phyloP scores from a whole-genome alignment of 1,284 basidiomycete species.

The Ceratobasidium sp. region DNA sequence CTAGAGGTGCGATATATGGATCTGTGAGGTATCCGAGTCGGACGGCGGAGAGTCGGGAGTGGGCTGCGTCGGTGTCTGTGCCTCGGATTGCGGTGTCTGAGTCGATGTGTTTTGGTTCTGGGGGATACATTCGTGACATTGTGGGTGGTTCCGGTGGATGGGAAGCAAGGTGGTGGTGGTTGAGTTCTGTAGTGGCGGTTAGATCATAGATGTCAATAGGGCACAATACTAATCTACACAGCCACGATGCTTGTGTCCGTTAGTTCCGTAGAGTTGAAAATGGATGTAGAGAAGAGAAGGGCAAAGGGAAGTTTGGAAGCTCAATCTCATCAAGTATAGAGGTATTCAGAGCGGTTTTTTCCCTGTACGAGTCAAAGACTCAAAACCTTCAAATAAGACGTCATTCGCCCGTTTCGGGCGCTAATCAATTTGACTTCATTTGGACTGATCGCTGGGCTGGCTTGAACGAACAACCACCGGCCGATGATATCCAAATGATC shows the following conservation, averaged over 20 bases:
- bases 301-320: no score
- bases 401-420: no score
- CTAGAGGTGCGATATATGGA: constrained; percentile 74
- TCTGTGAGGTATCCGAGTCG: constrained; percentile 82
- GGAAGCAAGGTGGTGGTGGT: neutral
- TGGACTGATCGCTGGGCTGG: neutral
- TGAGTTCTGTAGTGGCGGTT: no score
- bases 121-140: constrained; percentile 5
- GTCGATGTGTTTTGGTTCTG: constrained; percentile 34
- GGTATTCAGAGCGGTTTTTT: no score
- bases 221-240: no score
- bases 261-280: no score
- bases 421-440: constrained; percentile 14
- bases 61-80: constrained; percentile 81
- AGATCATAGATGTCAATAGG: no score
- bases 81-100: constrained; percentile 74
- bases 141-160: neutral
- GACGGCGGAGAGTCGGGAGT: constrained; percentile 85
- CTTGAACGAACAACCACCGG: neutral
- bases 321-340: no score
- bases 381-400: no score
- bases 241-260: no score
- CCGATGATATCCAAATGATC: neutral
- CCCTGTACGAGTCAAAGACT: no score
- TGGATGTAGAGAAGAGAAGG: no score